Base-by-base conservation (phyloP, 2,329 filamentous ascomycete genomes). In the Harringtonia aguacate region DNA sequence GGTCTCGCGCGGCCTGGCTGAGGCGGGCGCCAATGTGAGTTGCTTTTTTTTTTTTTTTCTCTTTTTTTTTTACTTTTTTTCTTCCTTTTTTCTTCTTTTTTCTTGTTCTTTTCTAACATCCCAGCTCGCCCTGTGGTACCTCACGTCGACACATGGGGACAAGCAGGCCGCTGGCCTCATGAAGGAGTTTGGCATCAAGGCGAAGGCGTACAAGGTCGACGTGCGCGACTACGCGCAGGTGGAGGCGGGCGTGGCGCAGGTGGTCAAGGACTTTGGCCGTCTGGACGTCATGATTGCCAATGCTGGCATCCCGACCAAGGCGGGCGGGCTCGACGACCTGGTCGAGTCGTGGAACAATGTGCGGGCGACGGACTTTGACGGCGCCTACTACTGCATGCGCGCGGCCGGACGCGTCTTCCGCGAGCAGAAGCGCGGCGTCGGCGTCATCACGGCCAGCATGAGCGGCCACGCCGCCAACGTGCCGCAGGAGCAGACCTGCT, bases 401-500 rank as follows among this genome's bases (percentile, higher is more conserved):
- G 58, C 58, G 4, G 60, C 57, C 15, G 60, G 54, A 1, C 54
- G 51, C 17, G 53, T 61, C 36, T 62, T 62, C 50, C 58, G 58
- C 27, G 53, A 56, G 49, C 56, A 60, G 46, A 36, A 42, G 22
- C 6, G 33, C 8, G 40, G 40, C 24, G 40, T 36, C 15, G 31
- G 12, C 60, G 77, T 89, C 51, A 80, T 79, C 17, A 90, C 85
- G 7, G 81, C 84, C 1, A 83, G 77, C 45, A 88, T 89, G 74
- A 82, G 76, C 53, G 85, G 79, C 3, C 82, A 83, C 56, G 81
- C 88, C 52, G 81, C 80, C 57, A 89, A 87, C 57, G 71, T 86
- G 43, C 84, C 84, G 8, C 83, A 87, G 63, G 56, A 79, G 50
- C 84, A 89, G 63, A 70, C 78, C 4, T 75, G 79, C 7, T 86